phyloP scores from a whole-genome alignment of 129 eudicot genomes.

The Heracleum sosnowskyi region DNA sequence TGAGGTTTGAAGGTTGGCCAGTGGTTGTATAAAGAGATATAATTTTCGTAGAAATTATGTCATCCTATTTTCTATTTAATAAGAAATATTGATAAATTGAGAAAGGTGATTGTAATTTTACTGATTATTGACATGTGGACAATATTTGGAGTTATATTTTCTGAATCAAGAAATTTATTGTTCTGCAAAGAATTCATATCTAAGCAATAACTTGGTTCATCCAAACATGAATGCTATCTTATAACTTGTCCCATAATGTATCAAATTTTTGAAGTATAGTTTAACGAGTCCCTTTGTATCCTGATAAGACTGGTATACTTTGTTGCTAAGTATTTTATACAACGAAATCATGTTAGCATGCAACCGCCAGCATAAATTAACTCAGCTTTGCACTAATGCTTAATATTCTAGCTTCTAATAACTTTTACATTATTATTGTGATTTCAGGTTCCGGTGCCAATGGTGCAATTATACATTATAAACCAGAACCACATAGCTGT shows the following conservation, averaged over 20 bases:
- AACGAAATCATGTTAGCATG: neutral
- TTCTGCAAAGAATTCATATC: neutral
- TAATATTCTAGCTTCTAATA: neutral
- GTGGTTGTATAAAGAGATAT: neutral
- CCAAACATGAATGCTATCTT: neutral
- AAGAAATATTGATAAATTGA: neutral
- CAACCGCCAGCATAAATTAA: neutral
- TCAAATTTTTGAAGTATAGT: neutral
- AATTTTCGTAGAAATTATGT: neutral
- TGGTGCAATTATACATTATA: conserved; percentile 98
- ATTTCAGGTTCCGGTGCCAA: conserved; percentile 86
- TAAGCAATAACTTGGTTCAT: neutral
- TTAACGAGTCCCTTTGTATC: neutral
- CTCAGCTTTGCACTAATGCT: neutral
- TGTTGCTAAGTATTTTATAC: neutral
- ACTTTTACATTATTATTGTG: neutral
- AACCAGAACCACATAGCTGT: conserved; percentile 77
- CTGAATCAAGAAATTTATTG: neutral
- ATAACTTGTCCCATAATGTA: neutral
- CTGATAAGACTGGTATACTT: neutral
- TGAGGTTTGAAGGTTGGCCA: neutral
- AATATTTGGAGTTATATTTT: neutral
- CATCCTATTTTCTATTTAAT: no score
- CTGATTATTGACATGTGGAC: neutral
- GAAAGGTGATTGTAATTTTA: neutral